Conservation (phyloP, 257 asterid species). For the Salvia miltiorrhiza region DNA sequence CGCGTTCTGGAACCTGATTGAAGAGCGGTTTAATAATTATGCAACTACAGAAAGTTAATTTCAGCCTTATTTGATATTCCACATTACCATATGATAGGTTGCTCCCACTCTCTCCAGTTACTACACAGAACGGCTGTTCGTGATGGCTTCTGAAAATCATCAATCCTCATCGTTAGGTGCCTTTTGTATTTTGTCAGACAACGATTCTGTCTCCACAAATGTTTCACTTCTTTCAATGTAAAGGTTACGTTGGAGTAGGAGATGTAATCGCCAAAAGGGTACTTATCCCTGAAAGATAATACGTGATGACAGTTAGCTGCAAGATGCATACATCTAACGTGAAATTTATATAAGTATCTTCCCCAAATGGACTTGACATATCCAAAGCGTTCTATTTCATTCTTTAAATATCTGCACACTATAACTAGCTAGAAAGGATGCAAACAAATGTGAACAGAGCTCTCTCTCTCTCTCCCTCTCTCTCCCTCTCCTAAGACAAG, state of each 20-base stretch:
- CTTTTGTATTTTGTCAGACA: slow-evolving; percentile 72
- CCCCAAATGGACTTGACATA: not conserved
- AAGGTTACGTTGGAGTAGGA: slow-evolving; percentile 71
- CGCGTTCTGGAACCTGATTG: slow-evolving; percentile 85
- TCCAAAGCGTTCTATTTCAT: not conserved
- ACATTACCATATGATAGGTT: slow-evolving; percentile 87
- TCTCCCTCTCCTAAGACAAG: slow-evolving; percentile 2
- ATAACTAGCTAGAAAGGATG: not conserved
- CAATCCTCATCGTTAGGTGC: slow-evolving; percentile 79
- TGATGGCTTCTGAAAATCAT: slow-evolving; percentile 88
- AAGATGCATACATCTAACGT: not conserved
- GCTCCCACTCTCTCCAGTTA: slow-evolving; percentile 85
- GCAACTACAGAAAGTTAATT: not conserved
- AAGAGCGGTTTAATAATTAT: slow-evolving; percentile 14
- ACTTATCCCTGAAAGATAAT: slow-evolving; percentile 62
- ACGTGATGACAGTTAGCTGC: slow-evolving; percentile 15
- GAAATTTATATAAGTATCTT: not conserved
- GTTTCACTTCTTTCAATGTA: slow-evolving; percentile 86
- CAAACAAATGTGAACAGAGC: not conserved
- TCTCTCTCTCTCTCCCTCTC: not conserved
- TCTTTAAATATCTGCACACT: not conserved
- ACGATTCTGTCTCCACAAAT: slow-evolving; percentile 82
- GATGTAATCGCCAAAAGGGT: slow-evolving; percentile 84
- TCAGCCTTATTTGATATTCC: not conserved
- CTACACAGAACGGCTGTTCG: slow-evolving; percentile 74